Percentiles rank a stretch among this genome's conserved stretches.
These are phyloP conservation scores for Morella rubra DNA, from an alignment of 306 rosid genomes.

Conservation along the genomic window DNA sequence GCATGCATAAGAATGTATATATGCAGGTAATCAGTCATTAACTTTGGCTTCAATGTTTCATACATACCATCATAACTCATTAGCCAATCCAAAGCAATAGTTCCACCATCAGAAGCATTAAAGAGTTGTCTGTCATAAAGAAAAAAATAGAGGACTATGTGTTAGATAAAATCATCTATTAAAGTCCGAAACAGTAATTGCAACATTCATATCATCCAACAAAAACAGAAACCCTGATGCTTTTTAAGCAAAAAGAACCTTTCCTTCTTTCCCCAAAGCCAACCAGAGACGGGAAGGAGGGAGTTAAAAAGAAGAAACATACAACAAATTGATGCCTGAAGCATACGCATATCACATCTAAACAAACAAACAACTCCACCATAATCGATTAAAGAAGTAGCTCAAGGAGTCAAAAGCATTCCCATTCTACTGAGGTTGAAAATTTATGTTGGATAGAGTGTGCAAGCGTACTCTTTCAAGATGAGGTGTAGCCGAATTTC, in stretches of 20 bases:
- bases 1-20: background rate
- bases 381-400: background rate
- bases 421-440: background rate
- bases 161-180: constrained; percentile 29
- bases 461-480: background rate
- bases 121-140: constrained; percentile 53
- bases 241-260: background rate
- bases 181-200: constrained; percentile 1
- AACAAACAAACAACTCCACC: background rate
- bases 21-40: background rate
- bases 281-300: background rate
- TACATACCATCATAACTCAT: constrained; percentile 49
- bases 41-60: constrained; percentile 17
- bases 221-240: background rate
- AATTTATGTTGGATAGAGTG: background rate
- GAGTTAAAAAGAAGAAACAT: too few species aligned
- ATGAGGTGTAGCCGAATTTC: background rate
- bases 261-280: background rate
- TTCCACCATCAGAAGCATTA: constrained; percentile 62
- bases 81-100: constrained; percentile 76
- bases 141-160: background rate
- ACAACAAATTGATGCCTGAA: background rate
- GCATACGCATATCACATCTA: background rate
- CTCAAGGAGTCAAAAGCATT: background rate
- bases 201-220: background rate